Evolutionary conservation across 805 yeast species (phyloP).

Genomic region (Tetrapisispora phaffii): DNA sequence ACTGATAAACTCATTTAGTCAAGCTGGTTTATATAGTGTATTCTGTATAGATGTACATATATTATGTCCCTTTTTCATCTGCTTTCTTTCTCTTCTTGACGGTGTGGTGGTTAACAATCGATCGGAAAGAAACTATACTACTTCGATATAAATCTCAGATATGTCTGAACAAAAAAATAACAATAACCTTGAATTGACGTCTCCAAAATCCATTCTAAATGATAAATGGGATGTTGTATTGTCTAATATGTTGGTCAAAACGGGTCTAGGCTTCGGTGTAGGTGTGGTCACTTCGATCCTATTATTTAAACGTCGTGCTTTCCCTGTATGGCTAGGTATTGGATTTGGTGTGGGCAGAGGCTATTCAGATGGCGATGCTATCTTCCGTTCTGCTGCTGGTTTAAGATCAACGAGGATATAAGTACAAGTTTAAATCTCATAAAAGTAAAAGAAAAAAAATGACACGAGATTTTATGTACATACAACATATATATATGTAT

Average conservation of each 20-base stretch:
- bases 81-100: too few relatives aligned
- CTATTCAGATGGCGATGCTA: constrained; percentile 95
- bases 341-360: constrained; percentile 98
- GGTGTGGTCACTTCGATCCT: constrained; percentile 90
- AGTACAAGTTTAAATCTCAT: too few relatives aligned
- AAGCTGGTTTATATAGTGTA: too few relatives aligned
- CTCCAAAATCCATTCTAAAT: constrained; percentile 42
- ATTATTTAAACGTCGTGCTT: constrained; percentile 85
- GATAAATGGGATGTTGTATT: constrained; percentile 92
- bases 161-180: constrained; percentile 1
- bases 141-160: too few relatives aligned
- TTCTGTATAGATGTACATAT: too few relatives aligned
- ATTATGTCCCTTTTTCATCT: too few relatives aligned
- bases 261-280: constrained; percentile 92
- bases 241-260: constrained; percentile 87
- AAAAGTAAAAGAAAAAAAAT: neutral
- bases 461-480: neutral
- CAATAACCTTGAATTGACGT: neutral
- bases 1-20: too few relatives aligned
- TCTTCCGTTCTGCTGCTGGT: constrained; percentile 78
- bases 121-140: too few relatives aligned
- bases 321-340: constrained; percentile 95
- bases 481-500: too few relatives aligned
- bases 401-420: constrained; percentile 64
- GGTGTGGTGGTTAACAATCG: too few relatives aligned